phyloP scores from a whole-genome alignment of 2,329 filamentous ascomycete genomes.

The Hypomyces rosellus region DNA sequence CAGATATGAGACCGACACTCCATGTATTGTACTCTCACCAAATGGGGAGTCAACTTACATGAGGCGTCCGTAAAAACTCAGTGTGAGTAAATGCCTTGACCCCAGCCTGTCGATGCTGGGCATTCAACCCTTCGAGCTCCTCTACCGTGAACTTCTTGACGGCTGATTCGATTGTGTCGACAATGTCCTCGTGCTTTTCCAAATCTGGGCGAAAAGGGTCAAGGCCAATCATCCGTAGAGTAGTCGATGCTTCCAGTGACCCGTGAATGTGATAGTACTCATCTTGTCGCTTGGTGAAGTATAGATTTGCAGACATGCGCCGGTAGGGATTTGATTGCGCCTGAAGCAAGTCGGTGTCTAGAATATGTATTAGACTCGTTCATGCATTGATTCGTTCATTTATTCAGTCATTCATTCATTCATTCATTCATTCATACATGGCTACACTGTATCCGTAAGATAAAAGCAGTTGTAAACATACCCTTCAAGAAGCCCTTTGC shows the following conservation, averaged over 20 bases:
- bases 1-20: not conserved
- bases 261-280: conserved; percentile 72
- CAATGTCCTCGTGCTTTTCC: conserved; percentile 52
- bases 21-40: no score
- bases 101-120: conserved; percentile 51
- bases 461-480: conserved; percentile 2
- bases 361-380: no score
- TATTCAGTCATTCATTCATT: no score
- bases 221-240: conserved; percentile 63
- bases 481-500: conserved; percentile 28
- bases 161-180: conserved; percentile 52
- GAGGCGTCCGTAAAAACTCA: conserved; percentile 50
- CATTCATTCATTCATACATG: no score
- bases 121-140: conserved; percentile 55
- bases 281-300: conserved; percentile 58
- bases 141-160: conserved; percentile 47
- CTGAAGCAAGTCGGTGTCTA: conserved; percentile 64
- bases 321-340: conserved; percentile 68
- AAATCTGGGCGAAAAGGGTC: conserved; percentile 55
- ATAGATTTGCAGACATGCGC: conserved; percentile 66
- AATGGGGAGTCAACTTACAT: conserved; percentile 21
- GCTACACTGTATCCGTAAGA: no score
- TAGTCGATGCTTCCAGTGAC: conserved; percentile 64
- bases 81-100: conserved; percentile 53
- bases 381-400: no score